Conservation (phyloP, 345 rosid genomes). For the Gossypium raimondii region DNA sequence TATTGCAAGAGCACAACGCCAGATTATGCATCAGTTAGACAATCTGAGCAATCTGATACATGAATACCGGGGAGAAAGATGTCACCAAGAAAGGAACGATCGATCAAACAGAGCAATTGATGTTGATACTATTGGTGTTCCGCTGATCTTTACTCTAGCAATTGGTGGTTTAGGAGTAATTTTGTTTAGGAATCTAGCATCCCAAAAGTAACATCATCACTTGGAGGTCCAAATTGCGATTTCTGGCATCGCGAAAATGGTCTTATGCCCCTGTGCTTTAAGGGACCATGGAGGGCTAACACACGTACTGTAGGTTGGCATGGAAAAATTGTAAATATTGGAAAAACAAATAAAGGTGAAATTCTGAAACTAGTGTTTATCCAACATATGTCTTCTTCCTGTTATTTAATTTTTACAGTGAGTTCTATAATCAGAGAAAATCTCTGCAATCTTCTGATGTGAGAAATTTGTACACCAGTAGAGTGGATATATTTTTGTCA, state of each 20-base stretch:
- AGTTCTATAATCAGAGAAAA: not conserved
- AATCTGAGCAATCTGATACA: conserved; percentile 69
- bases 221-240: not conserved
- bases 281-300: not conserved
- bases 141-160: conserved; percentile 59
- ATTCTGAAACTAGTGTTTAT: not conserved
- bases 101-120: conserved; percentile 28
- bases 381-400: not conserved
- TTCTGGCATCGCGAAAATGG: not conserved
- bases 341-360: not conserved
- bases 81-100: conserved; percentile 47
- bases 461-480: too few relatives aligned
- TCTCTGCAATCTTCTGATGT: too few relatives aligned
- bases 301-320: not conserved
- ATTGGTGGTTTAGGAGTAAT: conserved; percentile 57
- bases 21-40: conserved; percentile 82
- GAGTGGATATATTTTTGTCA: too few relatives aligned
- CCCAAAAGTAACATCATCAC: conserved; percentile 26
- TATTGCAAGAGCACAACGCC: conserved; percentile 75
- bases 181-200: conserved; percentile 34
- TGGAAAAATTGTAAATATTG: not conserved
- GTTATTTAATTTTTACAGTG: not conserved
- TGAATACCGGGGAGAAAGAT: conserved; percentile 60
- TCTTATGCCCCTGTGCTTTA: not conserved
- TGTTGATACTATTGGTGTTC: conserved; percentile 31